These are phyloP conservation scores for Aegilops sharonensis DNA, from an alignment of 176 grass and related monocot genomes.

Conservation along the genomic window DNA sequence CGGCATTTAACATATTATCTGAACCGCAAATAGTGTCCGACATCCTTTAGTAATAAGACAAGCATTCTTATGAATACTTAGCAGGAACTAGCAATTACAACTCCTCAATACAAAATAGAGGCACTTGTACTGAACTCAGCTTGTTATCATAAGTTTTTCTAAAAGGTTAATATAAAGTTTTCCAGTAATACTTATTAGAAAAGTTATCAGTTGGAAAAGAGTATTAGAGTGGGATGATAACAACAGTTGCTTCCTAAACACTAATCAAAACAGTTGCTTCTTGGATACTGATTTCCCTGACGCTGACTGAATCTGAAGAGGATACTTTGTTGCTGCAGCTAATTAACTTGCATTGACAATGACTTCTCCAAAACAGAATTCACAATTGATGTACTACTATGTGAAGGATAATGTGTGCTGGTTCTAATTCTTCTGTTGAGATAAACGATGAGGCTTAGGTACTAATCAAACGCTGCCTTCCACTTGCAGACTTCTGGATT, in stretches of 20 bases:
- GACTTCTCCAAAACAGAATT: too few species aligned
- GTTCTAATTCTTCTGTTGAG: neutral
- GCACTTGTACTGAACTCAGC: too few species aligned
- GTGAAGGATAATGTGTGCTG: neutral
- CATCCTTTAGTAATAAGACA: neutral
- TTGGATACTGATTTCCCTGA: too few species aligned
- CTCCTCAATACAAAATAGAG: neutral
- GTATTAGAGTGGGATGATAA: too few species aligned
- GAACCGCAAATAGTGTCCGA: neutral
- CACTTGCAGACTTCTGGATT: neutral
- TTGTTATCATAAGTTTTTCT: neutral
- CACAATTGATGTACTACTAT: too few species aligned
- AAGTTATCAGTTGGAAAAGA: too few species aligned
- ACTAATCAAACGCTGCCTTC: constrained; percentile 1
- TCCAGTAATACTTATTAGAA: too few species aligned
- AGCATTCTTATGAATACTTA: neutral
- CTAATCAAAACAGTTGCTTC: too few species aligned
- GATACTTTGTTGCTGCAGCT: too few species aligned
- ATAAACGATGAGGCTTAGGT: neutral
- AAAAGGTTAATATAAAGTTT: neutral
- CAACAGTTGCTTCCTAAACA: too few species aligned
- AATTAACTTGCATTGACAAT: too few species aligned
- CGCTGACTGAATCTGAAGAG: too few species aligned
- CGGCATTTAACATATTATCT: neutral
- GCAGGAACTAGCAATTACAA: neutral